Percentiles rank a stretch among this genome's conserved stretches.
Conservation (phyloP, 148 eudicot species). For the Rhododendron molle region DNA sequence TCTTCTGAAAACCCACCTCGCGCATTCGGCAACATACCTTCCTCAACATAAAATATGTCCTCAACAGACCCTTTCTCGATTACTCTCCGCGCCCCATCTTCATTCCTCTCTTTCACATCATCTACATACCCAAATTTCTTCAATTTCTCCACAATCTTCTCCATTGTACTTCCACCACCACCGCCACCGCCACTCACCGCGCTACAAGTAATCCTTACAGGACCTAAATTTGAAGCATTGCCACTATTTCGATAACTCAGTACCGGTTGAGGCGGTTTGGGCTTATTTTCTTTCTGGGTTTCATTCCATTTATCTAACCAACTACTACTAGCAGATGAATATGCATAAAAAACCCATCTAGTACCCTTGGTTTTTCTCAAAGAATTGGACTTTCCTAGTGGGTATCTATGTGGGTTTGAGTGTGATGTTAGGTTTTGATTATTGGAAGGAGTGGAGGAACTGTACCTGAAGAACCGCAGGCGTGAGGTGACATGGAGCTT, state of each 20-base stretch:
- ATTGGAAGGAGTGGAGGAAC: slow-evolving; percentile 27
- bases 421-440: slow-evolving; percentile 23
- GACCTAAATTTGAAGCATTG: slow-evolving; percentile 30
- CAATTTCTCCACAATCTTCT: slow-evolving; percentile 76
- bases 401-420: slow-evolving; percentile 20
- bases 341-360: slow-evolving; percentile 10
- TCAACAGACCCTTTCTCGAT: slow-evolving; percentile 87
- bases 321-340: slow-evolving; percentile 33
- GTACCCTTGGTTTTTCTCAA: slow-evolving; percentile 14
- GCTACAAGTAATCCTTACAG: slow-evolving; percentile 19
- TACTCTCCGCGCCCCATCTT: slow-evolving; percentile 18
- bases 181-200: slow-evolving; percentile 20
- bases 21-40: slow-evolving; percentile 73
- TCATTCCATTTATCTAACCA: slow-evolving; percentile 87
- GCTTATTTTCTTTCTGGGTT: slow-evolving; percentile 26
- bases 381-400: slow-evolving; percentile 25
- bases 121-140: slow-evolving; percentile 81
- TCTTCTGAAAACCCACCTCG: slow-evolving; percentile 72
- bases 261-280: slow-evolving; percentile 35
- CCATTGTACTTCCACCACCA: slow-evolving; percentile 78
- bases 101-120: slow-evolving; percentile 44
- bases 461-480: slow-evolving; percentile 52
- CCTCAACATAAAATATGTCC: slow-evolving; percentile 89
- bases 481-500: slow-evolving; percentile 42
- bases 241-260: slow-evolving; percentile 46